These are phyloP conservation scores for Phytophthora rubi DNA, from an alignment of 352 stramenopile genomes.

Conservation along the genomic window DNA sequence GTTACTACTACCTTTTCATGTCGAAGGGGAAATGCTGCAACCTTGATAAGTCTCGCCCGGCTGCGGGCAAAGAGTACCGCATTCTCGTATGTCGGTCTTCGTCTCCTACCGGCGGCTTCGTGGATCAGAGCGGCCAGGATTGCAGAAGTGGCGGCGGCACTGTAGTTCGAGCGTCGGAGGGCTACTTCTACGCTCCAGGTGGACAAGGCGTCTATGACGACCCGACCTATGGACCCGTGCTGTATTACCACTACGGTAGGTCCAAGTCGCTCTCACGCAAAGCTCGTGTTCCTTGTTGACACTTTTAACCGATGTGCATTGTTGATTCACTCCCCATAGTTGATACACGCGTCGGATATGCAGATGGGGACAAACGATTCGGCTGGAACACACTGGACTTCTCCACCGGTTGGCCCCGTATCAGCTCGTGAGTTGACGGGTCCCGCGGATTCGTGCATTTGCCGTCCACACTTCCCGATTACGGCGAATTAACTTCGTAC, in stretches of 20 bases:
- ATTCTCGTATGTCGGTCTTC: conserved; percentile 52
- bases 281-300: background rate
- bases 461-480: background rate
- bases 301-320: background rate
- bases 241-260: conserved; percentile 66
- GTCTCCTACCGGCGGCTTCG: conserved; percentile 39
- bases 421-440: conserved; percentile 4
- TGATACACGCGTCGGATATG: conserved; percentile 48
- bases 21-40: conserved; percentile 52
- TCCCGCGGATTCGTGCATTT: background rate
- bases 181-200: conserved; percentile 46
- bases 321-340: conserved; percentile 27
- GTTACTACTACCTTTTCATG: conserved; percentile 56
- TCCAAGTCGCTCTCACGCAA: background rate
- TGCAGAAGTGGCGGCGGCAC: conserved; percentile 46
- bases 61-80: conserved; percentile 52
- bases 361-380: conserved; percentile 53
- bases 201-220: conserved; percentile 57
- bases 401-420: conserved; percentile 49
- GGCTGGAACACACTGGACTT: conserved; percentile 61
- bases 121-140: conserved; percentile 41
- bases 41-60: conserved; percentile 35
- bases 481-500: too few relatives aligned
- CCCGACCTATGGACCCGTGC: conserved; percentile 43
- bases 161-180: conserved; percentile 49